Percentiles rank a stretch among this genome's conserved stretches.
Conservation (phyloP, 2,329 filamentous ascomycete genomes). For the Lojkania enalia region DNA sequence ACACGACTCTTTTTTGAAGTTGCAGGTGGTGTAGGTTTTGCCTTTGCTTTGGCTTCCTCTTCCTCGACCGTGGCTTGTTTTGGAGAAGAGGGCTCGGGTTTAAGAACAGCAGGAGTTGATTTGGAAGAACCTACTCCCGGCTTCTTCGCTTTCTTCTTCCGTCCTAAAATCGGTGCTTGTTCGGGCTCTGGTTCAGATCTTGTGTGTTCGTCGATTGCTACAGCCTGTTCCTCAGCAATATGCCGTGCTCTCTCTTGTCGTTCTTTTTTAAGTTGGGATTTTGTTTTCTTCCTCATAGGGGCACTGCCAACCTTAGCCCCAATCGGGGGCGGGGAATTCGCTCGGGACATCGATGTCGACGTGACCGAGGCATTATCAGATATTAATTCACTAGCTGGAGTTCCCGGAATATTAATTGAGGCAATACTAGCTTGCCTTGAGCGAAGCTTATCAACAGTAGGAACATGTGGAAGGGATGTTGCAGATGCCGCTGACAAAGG, state of each 20-base stretch:
- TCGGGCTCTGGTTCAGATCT: constrained; percentile 58
- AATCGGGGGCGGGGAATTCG: constrained; percentile 67
- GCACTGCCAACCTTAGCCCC: constrained; percentile 68
- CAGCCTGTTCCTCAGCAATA: constrained; percentile 62
- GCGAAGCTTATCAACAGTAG: constrained; percentile 47
- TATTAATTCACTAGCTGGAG: constrained; percentile 71
- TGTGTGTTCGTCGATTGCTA: constrained; percentile 32
- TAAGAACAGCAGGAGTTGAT: constrained; percentile 22
- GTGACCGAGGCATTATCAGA: constrained; percentile 78
- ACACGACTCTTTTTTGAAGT: constrained; percentile 11
- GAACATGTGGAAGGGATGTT: constrained; percentile 35
- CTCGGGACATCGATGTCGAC: constrained; percentile 71
- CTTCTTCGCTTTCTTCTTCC: constrained; percentile 87
- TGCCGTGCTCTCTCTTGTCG: constrained; percentile 63
- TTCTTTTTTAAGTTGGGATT: constrained; percentile 78
- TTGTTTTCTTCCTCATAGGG: constrained; percentile 70
- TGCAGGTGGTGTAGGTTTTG: background rate
- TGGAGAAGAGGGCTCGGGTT: constrained; percentile 35
- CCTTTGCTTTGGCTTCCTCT: constrained; percentile 21
- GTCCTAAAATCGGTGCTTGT: constrained; percentile 72
- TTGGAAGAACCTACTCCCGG: constrained; percentile 37
- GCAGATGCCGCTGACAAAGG: constrained; percentile 41
- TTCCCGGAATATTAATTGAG: constrained; percentile 67
- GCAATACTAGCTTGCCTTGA: constrained; percentile 59
- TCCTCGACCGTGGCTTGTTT: constrained; percentile 36